Conservation (phyloP, 768 basidiomycete species). For the Boletus patriciae region DNA sequence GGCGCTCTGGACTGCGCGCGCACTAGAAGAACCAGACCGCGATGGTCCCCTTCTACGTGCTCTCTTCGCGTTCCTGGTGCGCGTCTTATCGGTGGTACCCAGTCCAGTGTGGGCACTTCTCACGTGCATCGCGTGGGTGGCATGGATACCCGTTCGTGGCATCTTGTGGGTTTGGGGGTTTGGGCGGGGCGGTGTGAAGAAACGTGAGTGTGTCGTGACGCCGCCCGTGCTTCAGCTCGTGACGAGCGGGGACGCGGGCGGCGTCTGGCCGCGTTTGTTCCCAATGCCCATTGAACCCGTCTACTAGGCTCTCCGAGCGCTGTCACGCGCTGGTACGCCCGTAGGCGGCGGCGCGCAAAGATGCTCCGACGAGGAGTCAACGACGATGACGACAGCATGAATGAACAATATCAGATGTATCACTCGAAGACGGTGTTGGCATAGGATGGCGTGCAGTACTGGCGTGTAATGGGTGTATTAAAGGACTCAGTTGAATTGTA, state of each 20-base stretch:
- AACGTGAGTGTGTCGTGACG: background rate
- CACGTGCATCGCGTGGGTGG: background rate
- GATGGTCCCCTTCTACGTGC: constrained; percentile 3
- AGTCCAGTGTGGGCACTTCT: background rate
- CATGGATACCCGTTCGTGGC: constrained; percentile 1
- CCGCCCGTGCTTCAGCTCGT: background rate
- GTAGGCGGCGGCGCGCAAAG: background rate
- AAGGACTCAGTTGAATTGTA: background rate
- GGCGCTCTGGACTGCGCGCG: background rate
- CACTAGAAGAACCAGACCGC: background rate
- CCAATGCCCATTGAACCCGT: background rate
- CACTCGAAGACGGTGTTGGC: background rate
- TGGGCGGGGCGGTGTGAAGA: background rate
- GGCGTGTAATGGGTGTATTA: background rate
- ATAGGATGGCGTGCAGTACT: too few relatives aligned
- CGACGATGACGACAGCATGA: background rate
- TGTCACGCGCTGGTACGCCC: constrained; percentile 1
- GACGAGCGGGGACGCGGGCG: background rate
- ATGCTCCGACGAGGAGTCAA: background rate
- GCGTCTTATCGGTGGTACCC: background rate
- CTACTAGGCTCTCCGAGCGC: background rate
- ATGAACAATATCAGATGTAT: background rate
- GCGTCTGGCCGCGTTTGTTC: background rate
- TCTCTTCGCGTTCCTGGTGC: background rate
- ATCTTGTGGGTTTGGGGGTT: constrained; percentile 19